These are phyloP conservation scores for Solanum hybrid DNA, from an alignment of 305 asterid genomes.

Conservation along the genomic window DNA sequence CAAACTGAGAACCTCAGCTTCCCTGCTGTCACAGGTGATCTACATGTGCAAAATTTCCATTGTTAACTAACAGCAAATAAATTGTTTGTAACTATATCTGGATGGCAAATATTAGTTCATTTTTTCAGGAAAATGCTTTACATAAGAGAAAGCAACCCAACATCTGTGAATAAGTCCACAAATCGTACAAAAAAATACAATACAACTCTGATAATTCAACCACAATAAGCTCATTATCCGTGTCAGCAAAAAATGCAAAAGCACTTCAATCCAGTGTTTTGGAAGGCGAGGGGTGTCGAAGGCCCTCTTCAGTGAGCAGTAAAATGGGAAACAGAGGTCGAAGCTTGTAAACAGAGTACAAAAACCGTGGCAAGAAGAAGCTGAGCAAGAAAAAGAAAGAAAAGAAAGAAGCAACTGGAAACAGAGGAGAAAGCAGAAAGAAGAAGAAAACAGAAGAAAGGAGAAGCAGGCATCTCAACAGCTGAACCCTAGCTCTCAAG, in stretches of 20 bases:
- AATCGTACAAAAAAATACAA: background rate
- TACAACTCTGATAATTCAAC: background rate
- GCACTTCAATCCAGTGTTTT: background rate
- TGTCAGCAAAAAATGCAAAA: background rate
- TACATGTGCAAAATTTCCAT: slow-evolving; percentile 3
- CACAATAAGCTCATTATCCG: background rate
- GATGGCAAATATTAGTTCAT: background rate
- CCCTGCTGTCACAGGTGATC: slow-evolving; percentile 24
- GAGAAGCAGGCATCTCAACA: background rate
- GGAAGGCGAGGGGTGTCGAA: background rate
- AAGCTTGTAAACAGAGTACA: background rate
- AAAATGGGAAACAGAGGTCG: background rate
- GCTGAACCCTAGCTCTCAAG: background rate
- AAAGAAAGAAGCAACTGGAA: background rate
- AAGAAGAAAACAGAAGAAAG: background rate
- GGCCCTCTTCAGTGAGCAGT: background rate
- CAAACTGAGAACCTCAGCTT: slow-evolving; percentile 26
- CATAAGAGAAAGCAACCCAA: background rate
- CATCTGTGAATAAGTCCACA: background rate
- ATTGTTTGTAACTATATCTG: background rate
- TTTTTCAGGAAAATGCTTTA: background rate
- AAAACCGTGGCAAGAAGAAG: background rate
- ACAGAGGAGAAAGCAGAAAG: background rate
- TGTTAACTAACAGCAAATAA: slow-evolving; percentile 11
- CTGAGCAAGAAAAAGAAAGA: background rate